Conservation (phyloP, 2,329 filamentous ascomycete genomes). For the Orbilia javanica region DNA sequence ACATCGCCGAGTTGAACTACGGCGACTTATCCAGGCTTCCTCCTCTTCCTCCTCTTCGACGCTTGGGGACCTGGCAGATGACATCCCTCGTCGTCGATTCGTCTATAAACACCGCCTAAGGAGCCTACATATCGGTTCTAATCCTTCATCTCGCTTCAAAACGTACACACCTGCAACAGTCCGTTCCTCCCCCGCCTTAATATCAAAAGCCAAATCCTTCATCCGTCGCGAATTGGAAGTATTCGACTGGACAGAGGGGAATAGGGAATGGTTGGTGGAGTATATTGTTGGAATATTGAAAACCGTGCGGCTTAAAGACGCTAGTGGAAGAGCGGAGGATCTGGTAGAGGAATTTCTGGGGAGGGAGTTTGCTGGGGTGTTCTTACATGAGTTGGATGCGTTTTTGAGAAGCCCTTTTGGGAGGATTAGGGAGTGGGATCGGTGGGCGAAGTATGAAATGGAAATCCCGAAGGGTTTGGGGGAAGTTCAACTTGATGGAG, state of each 20-base stretch:
- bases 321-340: slow-evolving; percentile 81
- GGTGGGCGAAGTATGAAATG: slow-evolving; percentile 76
- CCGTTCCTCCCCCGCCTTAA: slow-evolving; percentile 74
- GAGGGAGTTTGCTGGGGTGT: slow-evolving; percentile 77
- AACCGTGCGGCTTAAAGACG: slow-evolving; percentile 79
- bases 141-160: slow-evolving; percentile 79
- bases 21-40: background rate
- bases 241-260: slow-evolving; percentile 77
- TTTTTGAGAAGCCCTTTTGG: slow-evolving; percentile 86
- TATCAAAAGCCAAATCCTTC: slow-evolving; percentile 83
- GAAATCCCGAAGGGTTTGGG: slow-evolving; percentile 26
- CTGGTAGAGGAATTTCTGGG: slow-evolving; percentile 84
- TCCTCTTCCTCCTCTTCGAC: background rate
- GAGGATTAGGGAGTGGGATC: slow-evolving; percentile 82
- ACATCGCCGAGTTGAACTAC: slow-evolving; percentile 28
- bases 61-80: slow-evolving; percentile 26
- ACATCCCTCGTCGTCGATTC: slow-evolving; percentile 73
- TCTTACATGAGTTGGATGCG: slow-evolving; percentile 85
- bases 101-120: slow-evolving; percentile 80
- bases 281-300: slow-evolving; percentile 87
- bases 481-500: slow-evolving; percentile 19
- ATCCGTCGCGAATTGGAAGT: slow-evolving; percentile 86
- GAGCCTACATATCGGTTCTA: slow-evolving; percentile 85
- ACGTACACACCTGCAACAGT: slow-evolving; percentile 79
- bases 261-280: slow-evolving; percentile 86